Evolutionary conservation across 768 basidiomycete genomes (phyloP), one percentile per base, ranked within the genome.

Genomic region (Candolleomyces efflorescens): DNA sequence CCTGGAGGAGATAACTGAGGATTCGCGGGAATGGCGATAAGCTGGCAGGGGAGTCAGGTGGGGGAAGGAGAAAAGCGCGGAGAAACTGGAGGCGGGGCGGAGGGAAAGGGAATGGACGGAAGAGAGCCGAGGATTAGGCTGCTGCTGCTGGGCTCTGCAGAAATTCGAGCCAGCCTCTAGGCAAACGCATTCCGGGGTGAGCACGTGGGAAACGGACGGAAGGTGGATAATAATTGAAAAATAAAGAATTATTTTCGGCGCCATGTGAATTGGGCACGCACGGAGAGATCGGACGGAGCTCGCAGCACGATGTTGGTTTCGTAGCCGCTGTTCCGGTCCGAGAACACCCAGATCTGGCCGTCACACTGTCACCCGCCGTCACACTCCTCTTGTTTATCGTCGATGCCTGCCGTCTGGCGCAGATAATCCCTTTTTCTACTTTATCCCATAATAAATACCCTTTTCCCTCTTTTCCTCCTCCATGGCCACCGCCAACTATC

Each of bases 401-500:
- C 51, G 18, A 53, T 53, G 51, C 36, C 37, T 22, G 17, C 49
- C 20, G 17, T 32, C 37, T 37, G 27, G 17, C 41, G 15, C 41
- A 20, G 41, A 43, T 43, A 43, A 43, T 53, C 37, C 51, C 32
- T 17, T 17, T 32, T 32, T 36, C 27, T 32, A 38, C 26, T 32
- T 38, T 18, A 53, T 53, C 38, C 12, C 17, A 26, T 50, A 27
- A 38, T 53, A n/a, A 49, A 51, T 39, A 39, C 51, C 51, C 37
- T 24, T 53, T 56, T 41, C 54, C 53, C 63, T 56, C 22, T 53
- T 58, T 45, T 62, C 58, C 43, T 43, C 60, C 60, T 45, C 63
- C 60, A 87, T 87, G 85, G 77, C 87, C 53, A 81, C 81, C 22
- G 49, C 61, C 17, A 60, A 59, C 71, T 88, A 87, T 64, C 80